Evolutionary conservation across 2,329 filamentous ascomycete genomes (phyloP).

Genomic region (Ceratocystis cacaofunesta): DNA sequence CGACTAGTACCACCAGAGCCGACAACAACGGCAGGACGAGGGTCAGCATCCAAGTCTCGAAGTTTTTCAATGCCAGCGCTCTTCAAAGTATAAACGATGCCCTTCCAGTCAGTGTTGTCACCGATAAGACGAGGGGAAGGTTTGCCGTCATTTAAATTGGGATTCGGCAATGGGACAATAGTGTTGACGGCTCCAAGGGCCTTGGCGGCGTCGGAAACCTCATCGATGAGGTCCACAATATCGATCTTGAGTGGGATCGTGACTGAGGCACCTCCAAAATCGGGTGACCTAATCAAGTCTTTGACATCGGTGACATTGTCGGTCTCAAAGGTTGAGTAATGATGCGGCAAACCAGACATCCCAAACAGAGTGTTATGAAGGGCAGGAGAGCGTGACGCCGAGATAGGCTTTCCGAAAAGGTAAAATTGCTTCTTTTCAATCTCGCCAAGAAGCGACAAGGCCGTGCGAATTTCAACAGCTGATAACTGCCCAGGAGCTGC

Average conservation of each 20-base stretch:
- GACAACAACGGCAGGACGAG: constrained; percentile 56
- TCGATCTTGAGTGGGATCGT: constrained; percentile 92
- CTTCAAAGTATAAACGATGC: constrained; percentile 69
- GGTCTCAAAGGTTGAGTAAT: constrained; percentile 67
- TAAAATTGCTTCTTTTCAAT: constrained; percentile 65
- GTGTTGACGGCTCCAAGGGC: constrained; percentile 92
- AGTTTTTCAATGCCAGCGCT: constrained; percentile 44
- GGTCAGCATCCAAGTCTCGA: constrained; percentile 16
- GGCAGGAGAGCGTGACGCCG: constrained; percentile 67
- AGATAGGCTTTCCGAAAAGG: constrained; percentile 75
- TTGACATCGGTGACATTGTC: constrained; percentile 45
- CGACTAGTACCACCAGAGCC: constrained; percentile 85
- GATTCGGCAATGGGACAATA: constrained; percentile 47
- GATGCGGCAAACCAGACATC: constrained; percentile 64
- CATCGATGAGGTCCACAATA: constrained; percentile 67
- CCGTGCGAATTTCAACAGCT: constrained; percentile 71
- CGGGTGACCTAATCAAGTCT: constrained; percentile 48
- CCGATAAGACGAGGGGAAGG: constrained; percentile 40
- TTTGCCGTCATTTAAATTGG: constrained; percentile 24
- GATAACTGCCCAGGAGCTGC: constrained; percentile 90
- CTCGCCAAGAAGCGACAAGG: constrained; percentile 63
- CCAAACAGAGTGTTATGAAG: constrained; percentile 79
- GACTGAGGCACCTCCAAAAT: constrained; percentile 87
- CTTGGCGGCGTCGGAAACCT: constrained; percentile 61
- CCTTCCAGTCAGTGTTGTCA: constrained; percentile 91